Percentiles rank a stretch among this genome's conserved stretches.
Conservation (phyloP, 768 basidiomycete species). For the Mrakia gelida region DNA sequence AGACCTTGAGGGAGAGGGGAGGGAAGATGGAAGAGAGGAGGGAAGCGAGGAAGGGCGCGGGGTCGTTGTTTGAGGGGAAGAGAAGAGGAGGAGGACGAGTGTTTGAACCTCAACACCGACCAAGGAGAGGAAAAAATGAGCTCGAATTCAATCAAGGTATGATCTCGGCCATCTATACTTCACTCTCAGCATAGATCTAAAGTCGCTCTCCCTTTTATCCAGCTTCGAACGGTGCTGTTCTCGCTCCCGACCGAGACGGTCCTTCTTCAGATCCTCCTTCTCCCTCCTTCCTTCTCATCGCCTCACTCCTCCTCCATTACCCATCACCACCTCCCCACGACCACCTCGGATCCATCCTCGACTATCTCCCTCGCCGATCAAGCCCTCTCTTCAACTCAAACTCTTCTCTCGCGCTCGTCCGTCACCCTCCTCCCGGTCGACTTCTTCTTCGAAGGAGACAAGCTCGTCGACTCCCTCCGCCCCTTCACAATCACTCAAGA, state of each 20-base stretch:
- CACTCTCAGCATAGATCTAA: no score
- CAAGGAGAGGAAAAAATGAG: not conserved
- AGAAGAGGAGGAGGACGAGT: not conserved
- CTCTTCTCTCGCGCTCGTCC: not conserved
- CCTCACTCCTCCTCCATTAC: not conserved
- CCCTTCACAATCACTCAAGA: not conserved
- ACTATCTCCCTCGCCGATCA: not conserved
- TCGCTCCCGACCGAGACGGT: slow-evolving; percentile 8
- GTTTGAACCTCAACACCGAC: not conserved
- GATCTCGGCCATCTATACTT: not conserved
- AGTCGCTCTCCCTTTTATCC: not conserved
- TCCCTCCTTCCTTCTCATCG: not conserved
- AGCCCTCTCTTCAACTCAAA: not conserved
- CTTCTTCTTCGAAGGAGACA: not conserved
- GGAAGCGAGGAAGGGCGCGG: not conserved
- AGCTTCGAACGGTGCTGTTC: not conserved
- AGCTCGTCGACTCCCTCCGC: not conserved
- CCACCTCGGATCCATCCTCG: not conserved
- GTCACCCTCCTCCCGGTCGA: not conserved
- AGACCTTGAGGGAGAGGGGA: no score
- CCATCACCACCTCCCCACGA: not conserved
- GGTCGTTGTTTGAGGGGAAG: not conserved
- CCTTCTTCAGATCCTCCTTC: slow-evolving; percentile 8
- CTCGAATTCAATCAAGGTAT: not conserved
- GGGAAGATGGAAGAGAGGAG: not conserved